These are phyloP conservation scores for Ilyonectria mors-panacis DNA, from an alignment of 2,329 filamentous ascomycete genomes.

Conservation along the genomic window DNA sequence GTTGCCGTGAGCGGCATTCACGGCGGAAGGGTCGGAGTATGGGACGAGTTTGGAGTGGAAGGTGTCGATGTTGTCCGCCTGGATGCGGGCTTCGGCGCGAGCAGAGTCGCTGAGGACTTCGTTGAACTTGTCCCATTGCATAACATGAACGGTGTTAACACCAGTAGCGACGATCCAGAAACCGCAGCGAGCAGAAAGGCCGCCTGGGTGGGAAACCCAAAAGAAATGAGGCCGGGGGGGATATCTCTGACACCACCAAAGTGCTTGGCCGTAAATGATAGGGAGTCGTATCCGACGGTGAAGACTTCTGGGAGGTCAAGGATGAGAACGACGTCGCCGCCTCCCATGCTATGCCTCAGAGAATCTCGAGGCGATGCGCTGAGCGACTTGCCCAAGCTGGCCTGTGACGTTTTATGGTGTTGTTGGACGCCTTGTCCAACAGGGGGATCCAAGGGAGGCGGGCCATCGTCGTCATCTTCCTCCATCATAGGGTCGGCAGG, in stretches of 20 bases:
- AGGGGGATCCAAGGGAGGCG: conserved; percentile 51
- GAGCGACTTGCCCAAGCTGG: conserved; percentile 19
- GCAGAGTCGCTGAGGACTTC: conserved; percentile 68
- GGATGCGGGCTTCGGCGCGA: conserved; percentile 61
- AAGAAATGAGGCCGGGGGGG: conserved; percentile 71
- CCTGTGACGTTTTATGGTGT: conserved; percentile 12
- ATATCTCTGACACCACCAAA: conserved; percentile 70
- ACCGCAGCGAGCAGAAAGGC: conserved; percentile 66
- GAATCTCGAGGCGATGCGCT: conserved; percentile 27
- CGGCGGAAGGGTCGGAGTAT: conserved; percentile 57
- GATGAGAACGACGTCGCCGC: conserved; percentile 68
- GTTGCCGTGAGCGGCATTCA: conserved; percentile 35
- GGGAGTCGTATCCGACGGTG: conserved; percentile 68
- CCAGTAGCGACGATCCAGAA: conserved; percentile 68
- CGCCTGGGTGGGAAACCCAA: conserved; percentile 67
- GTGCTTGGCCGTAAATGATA: conserved; percentile 62
- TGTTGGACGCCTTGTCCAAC: conserved; percentile 6
- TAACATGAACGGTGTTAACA: conserved; percentile 57
- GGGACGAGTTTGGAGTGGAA: conserved; percentile 61
- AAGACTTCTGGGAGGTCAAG: conserved; percentile 66
- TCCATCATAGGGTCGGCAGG: conserved; percentile 35
- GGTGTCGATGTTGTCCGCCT: conserved; percentile 57
- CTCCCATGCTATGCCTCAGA: conserved; percentile 50
- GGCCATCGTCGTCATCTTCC: conserved; percentile 44
- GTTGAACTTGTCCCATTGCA: conserved; percentile 70